phyloP scores from a whole-genome alignment of 345 rosid species.

The Garcia nutans region DNA sequence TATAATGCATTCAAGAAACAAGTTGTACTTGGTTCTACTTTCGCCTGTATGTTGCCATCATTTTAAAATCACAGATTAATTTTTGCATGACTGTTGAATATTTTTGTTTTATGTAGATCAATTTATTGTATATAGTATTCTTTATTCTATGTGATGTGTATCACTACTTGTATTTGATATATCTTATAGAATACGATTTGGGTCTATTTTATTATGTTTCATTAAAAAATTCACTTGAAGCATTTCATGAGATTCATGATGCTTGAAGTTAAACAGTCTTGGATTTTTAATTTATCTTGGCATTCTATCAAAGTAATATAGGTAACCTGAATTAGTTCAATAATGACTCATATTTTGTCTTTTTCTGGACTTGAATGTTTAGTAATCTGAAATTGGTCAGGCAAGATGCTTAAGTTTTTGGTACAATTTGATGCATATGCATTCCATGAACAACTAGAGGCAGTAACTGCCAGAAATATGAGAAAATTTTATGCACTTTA shows the following conservation, averaged over 20 bases:
- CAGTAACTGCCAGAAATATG: background rate
- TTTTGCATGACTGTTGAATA: background rate
- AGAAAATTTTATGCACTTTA: background rate
- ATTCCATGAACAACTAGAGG: constrained; percentile 1
- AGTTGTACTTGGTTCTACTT: background rate
- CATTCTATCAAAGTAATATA: background rate
- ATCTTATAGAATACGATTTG: background rate
- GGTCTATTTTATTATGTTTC: background rate
- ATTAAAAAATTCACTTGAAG: background rate
- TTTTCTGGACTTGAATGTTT: background rate
- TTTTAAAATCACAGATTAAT: background rate
- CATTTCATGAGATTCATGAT: constrained; percentile 1
- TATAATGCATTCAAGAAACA: background rate
- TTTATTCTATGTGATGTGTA: background rate
- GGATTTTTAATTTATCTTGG: background rate
- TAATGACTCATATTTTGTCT: background rate
- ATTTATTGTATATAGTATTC: background rate
- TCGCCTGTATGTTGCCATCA: background rate
- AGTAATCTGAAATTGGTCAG: background rate
- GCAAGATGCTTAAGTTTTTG: background rate
- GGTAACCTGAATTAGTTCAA: background rate
- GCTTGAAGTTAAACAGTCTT: background rate
- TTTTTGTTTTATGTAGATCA: background rate
- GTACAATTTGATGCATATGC: background rate
- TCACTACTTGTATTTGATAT: background rate